phyloP scores from a whole-genome alignment of 2,329 filamentous ascomycete genomes.

The Alternaria metachromatica region DNA sequence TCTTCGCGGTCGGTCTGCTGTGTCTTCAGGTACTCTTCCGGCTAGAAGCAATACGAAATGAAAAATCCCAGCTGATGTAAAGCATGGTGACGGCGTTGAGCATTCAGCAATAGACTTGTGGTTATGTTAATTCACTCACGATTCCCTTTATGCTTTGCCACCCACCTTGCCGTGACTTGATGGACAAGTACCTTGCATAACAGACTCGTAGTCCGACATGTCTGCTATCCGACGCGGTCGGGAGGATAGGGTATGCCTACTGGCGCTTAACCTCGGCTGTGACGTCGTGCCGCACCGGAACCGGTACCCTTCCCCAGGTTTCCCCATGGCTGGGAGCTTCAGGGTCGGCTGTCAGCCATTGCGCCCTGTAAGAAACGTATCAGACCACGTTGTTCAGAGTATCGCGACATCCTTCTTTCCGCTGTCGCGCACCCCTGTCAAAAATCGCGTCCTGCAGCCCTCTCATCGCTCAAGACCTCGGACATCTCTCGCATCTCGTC shows the following conservation, averaged over 20 bases:
- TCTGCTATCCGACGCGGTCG: slow-evolving; percentile 5
- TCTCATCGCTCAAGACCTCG: neutral
- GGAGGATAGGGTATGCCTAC: slow-evolving; percentile 20
- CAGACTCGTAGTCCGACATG: neutral
- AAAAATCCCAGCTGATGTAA: slow-evolving; percentile 47
- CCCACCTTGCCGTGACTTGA: neutral
- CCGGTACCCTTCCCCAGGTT: slow-evolving; percentile 28
- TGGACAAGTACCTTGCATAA: neutral
- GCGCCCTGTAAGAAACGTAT: neutral
- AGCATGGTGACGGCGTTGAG: slow-evolving; percentile 45
- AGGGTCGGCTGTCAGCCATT: neutral
- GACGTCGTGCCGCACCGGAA: slow-evolving; percentile 21
- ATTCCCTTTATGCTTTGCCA: slow-evolving; percentile 5
- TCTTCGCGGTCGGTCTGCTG: slow-evolving; percentile 47
- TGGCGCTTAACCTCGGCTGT: slow-evolving; percentile 40
- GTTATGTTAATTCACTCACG: slow-evolving; percentile 31
- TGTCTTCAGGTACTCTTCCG: slow-evolving; percentile 47
- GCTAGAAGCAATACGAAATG: slow-evolving; percentile 49
- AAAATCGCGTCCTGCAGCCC: neutral
- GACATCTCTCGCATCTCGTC: slow-evolving; percentile 4
- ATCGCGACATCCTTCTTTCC: neutral
- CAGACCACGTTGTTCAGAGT: neutral
- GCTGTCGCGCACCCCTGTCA: neutral
- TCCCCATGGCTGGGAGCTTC: slow-evolving; percentile 7
- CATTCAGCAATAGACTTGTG: slow-evolving; percentile 20